Conservation (phyloP, 257 asterid species). For the Oldenlandia corymbosa region DNA sequence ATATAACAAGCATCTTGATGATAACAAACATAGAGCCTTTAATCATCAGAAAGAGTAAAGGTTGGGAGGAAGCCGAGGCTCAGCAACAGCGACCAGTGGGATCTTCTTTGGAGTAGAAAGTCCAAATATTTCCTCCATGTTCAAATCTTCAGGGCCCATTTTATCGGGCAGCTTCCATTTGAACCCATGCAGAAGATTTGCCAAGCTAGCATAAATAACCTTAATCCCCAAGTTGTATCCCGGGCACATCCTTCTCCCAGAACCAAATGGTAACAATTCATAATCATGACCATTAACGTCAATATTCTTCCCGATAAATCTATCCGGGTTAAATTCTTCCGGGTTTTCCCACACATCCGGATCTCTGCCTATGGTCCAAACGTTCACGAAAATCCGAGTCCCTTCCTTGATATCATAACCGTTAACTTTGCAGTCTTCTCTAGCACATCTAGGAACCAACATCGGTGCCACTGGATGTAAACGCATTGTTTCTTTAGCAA, state of each 20-base stretch:
- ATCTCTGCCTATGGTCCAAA: conserved; percentile 37
- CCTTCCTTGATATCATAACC: conserved; percentile 36
- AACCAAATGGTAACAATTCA: conserved; percentile 36
- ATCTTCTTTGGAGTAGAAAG: conserved; percentile 35
- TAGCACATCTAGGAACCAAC: conserved; percentile 51
- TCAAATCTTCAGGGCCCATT: conserved; percentile 23
- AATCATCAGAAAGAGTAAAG: conserved; percentile 27
- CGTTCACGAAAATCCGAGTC: conserved; percentile 27
- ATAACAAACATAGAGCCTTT: no score
- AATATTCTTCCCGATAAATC: conserved; percentile 28
- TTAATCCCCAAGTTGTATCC: conserved; percentile 36
- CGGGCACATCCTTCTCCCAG: conserved; percentile 50
- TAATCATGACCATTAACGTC: conserved; percentile 35
- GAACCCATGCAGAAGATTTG: conserved; percentile 41
- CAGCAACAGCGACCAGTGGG: conserved; percentile 27
- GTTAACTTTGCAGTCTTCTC: conserved; percentile 54
- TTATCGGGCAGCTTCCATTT: conserved; percentile 29
- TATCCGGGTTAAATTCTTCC: conserved; percentile 30
- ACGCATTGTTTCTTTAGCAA: conserved; percentile 43
- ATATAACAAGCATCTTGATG: no score
- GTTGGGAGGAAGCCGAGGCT: conserved; percentile 37
- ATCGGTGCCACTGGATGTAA: conserved; percentile 54
- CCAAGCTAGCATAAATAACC: conserved; percentile 35
- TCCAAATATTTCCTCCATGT: conserved; percentile 44
- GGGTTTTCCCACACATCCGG: conserved; percentile 38